Evolutionary conservation across 352 stramenopile genomes (phyloP).

Genomic region (Pelagophyceae sp.): DNA sequence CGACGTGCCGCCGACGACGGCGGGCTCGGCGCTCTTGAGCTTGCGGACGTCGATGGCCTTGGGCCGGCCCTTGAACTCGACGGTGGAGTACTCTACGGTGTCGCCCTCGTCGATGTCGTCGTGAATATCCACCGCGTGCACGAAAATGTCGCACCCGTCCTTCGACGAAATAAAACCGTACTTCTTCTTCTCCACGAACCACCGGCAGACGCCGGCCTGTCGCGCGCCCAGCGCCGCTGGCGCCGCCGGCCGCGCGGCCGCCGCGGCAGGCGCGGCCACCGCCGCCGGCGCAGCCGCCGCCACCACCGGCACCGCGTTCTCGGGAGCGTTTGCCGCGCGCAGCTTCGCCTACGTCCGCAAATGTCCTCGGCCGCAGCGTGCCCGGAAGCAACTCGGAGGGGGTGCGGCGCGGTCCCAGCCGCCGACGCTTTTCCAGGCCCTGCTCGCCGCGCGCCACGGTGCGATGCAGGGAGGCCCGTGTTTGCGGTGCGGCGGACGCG

Average conservation of each 20-base stretch:
- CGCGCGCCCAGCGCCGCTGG: background rate
- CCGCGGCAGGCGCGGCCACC: background rate
- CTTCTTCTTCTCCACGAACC: slow-evolving; percentile 15
- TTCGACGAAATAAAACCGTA: slow-evolving; percentile 13
- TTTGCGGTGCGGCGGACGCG: too few species aligned
- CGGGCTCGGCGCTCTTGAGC: background rate
- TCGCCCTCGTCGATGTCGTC: slow-evolving; percentile 17
- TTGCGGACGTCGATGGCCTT: slow-evolving; percentile 10
- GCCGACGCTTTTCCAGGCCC: too few species aligned
- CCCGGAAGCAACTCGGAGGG: too few species aligned
- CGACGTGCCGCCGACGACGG: background rate
- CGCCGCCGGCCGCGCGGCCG: background rate
- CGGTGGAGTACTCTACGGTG: slow-evolving; percentile 5
- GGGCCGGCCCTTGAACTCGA: slow-evolving; percentile 15
- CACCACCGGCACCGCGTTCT: background rate
- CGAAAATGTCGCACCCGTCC: slow-evolving; percentile 6
- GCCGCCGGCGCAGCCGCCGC: background rate
- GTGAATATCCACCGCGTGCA: slow-evolving; percentile 6
- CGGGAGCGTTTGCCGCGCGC: background rate
- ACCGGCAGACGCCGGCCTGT: slow-evolving; percentile 13
- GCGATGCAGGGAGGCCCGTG: too few species aligned
- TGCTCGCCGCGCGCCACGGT: too few species aligned
- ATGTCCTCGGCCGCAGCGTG: too few species aligned
- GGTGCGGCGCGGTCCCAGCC: too few species aligned
- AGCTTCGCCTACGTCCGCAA: background rate